Evolutionary conservation across 176 grass and related monocot genomes (phyloP), one percentile per base, ranked within the genome.

Genomic region (Avena atlantica): DNA sequence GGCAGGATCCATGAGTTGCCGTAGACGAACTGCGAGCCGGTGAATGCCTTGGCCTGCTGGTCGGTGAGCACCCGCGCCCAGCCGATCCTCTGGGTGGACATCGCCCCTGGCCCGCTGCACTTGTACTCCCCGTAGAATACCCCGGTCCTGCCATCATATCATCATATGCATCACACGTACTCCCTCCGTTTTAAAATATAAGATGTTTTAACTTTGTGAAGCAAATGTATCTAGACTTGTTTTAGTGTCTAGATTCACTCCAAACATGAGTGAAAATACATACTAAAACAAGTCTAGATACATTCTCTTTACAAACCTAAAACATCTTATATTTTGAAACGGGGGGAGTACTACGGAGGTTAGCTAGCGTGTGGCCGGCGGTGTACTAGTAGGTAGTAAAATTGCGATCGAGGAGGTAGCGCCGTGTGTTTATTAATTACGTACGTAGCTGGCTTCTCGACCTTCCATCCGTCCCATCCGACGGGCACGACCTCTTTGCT

Each of bases 401-500:
- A 34, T 9, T 14, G 14, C 16, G 52, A 55, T 14, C 1, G 14
- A 14, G 16, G 5, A 55, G 52, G 6, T 42, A 42, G 40, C 40
- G 40, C 40, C 6, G 40, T 42, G 40, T 42, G 40, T 1, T 42
- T 53, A 12, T 51, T 6, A 27, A 64, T 27, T 64, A 6, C 31
- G 31, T 34, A 12, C 2, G 25, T 7, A 67, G 25, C 31, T 48
- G 29, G 89, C 75, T 79, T 83, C 9, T 57, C 52, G 55, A 91
- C 49, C 11, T 83, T 11, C 92, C 92, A 93, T 0, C 81, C 82
- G n/a, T 93, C 89, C 92, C 92, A 93, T 0, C 92, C 92, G 3
- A 91, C 45, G 0, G 92, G 86, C 3, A 93, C 87, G 13, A 93
- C 92, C 80, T 91, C 86, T 84, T 93, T 90, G 14, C 81, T 64